Conservation (phyloP, 257 asterid species). For the Craterostigma plantagineum region DNA sequence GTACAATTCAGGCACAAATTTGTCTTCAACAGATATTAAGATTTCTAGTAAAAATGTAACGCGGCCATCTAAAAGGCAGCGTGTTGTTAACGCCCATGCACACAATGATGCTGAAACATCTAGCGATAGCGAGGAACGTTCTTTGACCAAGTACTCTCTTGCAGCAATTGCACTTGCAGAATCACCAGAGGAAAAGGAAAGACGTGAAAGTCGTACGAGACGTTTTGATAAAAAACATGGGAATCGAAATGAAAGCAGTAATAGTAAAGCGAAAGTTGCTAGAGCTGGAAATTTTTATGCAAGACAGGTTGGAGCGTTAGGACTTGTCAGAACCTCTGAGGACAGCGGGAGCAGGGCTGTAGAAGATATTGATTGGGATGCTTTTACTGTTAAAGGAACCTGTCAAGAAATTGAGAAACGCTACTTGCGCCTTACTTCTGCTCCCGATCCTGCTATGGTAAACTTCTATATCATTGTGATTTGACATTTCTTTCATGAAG, state of each 20-base stretch:
- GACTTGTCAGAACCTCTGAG: constrained; percentile 50
- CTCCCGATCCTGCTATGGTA: constrained; percentile 98
- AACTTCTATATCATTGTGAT: constrained; percentile 13
- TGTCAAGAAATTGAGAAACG: constrained; percentile 93
- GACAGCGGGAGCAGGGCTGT: constrained; percentile 78
- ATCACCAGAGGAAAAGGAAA: constrained; percentile 75
- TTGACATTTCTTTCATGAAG: not conserved
- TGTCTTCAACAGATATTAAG: constrained; percentile 39
- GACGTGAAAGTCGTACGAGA: constrained; percentile 81
- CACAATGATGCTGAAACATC: constrained; percentile 47
- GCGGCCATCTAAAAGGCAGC: constrained; percentile 78
- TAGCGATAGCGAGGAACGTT: constrained; percentile 81
- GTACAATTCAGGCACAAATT: constrained; percentile 29
- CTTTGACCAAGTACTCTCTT: constrained; percentile 51
- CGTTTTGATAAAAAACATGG: constrained; percentile 84
- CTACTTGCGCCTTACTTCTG: constrained; percentile 95
- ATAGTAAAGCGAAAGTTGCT: constrained; percentile 24
- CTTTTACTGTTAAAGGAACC: constrained; percentile 86
- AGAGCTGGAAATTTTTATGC: constrained; percentile 36
- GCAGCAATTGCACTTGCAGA: constrained; percentile 59
- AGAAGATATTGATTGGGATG: constrained; percentile 98
- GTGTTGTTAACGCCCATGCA: constrained; percentile 30
- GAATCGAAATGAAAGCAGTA: constrained; percentile 26
- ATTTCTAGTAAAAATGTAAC: constrained; percentile 18
- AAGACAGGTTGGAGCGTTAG: constrained; percentile 49